Percentiles rank a stretch among this genome's conserved stretches.
Evolutionary conservation across 352 stramenopile genomes (phyloP).

Genomic region (Pythium apleroticum): DNA sequence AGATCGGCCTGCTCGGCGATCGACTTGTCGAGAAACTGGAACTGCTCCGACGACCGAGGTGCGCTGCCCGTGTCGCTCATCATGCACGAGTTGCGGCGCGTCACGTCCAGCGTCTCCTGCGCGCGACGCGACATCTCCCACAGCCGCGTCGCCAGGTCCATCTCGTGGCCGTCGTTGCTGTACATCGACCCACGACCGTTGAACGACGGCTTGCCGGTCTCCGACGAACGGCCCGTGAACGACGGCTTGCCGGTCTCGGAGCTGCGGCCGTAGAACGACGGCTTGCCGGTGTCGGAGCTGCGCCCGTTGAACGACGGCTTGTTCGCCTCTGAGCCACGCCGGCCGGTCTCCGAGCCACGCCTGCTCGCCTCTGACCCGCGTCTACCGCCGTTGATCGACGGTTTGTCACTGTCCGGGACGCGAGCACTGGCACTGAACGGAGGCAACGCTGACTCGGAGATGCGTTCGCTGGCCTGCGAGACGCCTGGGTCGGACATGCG

Average conservation of each 20-base stretch:
- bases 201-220: background rate
- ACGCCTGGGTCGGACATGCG: background rate
- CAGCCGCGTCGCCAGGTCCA: constrained; percentile 53
- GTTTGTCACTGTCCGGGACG: background rate
- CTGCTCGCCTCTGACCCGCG: background rate
- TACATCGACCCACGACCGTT: constrained; percentile 13
- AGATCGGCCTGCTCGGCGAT: constrained; percentile 75
- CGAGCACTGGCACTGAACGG: background rate
- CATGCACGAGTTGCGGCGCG: constrained; percentile 69
- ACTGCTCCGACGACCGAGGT: constrained; percentile 63
- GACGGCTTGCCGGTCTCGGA: background rate
- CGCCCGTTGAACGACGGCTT: background rate
- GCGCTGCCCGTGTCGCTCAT: constrained; percentile 78
- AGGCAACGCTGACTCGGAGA: background rate
- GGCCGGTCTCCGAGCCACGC: background rate
- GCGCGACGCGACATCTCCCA: constrained; percentile 64
- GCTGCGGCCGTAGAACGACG: background rate
- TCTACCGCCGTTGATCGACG: background rate
- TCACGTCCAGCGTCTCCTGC: constrained; percentile 64
- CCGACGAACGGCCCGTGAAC: constrained; percentile 3
- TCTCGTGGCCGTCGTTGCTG: constrained; percentile 9
- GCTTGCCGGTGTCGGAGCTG: background rate
- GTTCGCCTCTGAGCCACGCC: background rate
- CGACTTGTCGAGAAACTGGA: constrained; percentile 69
- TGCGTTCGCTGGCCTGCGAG: background rate